A percentile compares a stretch with the other conserved stretches of the same genome.
Evolutionary conservation across 352 stramenopile species (phyloP).

Genomic region (Globisporangium lucens): DNA sequence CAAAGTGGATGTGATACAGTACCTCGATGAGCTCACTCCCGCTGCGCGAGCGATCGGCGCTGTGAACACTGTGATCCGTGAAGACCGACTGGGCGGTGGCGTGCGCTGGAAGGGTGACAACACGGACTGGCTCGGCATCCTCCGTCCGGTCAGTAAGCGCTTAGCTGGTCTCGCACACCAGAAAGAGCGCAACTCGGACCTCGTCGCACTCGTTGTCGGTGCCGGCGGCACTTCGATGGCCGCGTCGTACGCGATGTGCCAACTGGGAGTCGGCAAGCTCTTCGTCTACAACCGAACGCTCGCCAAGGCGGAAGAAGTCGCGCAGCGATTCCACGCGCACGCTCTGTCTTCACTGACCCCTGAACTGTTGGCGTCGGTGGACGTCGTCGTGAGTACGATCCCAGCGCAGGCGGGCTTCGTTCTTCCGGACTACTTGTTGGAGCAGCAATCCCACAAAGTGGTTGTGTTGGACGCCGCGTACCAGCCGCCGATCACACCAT

Average conservation of each 20-base stretch:
- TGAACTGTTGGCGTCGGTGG: constrained; percentile 50
- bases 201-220: constrained; percentile 83
- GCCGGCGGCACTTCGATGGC: constrained; percentile 94
- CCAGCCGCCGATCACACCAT: constrained; percentile 93
- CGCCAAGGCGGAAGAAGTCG: constrained; percentile 89
- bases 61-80: constrained; percentile 96
- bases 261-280: constrained; percentile 77
- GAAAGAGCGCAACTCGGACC: constrained; percentile 17
- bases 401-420: constrained; percentile 86
- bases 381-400: constrained; percentile 95
- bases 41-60: constrained; percentile 96
- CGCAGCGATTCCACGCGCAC: constrained; percentile 84
- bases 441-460: constrained; percentile 34
- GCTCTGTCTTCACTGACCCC: constrained; percentile 50
- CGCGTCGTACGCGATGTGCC: constrained; percentile 91
- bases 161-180: constrained; percentile 16
- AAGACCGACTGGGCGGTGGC: constrained; percentile 40
- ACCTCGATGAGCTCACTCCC: constrained; percentile 91
- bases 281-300: constrained; percentile 97
- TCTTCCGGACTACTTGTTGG: constrained; percentile 68
- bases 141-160: constrained; percentile 86
- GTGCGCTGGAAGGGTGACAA: constrained; percentile 91
- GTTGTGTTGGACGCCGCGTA: constrained; percentile 98
- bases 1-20: constrained; percentile 94
- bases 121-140: constrained; percentile 98